Percentiles rank a stretch among this genome's conserved stretches.
Evolutionary conservation across 2,329 filamentous ascomycete genomes (phyloP).

Genomic region (Penicillium sp.): DNA sequence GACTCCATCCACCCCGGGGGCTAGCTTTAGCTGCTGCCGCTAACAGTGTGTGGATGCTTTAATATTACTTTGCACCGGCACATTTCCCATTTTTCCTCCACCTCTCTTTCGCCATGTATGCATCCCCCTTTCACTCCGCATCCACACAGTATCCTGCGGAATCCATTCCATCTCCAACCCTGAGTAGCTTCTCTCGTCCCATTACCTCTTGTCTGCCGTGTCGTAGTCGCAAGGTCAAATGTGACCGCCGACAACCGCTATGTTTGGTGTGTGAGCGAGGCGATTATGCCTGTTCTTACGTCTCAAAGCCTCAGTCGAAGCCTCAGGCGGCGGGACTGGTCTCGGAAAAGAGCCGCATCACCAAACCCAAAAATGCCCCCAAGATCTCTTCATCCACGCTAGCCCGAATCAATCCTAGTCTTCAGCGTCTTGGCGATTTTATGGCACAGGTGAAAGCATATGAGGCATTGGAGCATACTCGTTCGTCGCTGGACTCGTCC

Average conservation of each 20-base stretch:
- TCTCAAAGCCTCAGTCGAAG: background rate
- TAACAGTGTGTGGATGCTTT: background rate
- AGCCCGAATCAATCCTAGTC: background rate
- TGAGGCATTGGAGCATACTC: background rate
- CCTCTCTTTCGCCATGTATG: background rate
- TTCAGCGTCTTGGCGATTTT: background rate
- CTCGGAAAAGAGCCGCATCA: background rate
- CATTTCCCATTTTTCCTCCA: too few relatives aligned
- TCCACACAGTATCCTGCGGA: background rate
- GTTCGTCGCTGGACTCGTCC: background rate
- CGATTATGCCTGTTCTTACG: background rate
- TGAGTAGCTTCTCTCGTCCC: background rate
- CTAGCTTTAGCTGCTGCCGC: background rate
- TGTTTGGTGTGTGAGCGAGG: background rate
- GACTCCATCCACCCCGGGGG: too few relatives aligned
- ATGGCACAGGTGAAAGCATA: background rate
- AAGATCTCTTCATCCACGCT: background rate
- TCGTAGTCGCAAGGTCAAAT: background rate
- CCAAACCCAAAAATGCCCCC: background rate
- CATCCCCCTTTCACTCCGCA: background rate
- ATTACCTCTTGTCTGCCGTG: background rate
- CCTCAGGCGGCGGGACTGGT: background rate
- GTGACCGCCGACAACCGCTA: background rate
- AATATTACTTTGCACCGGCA: background rate
- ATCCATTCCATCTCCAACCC: background rate